phyloP scores from a whole-genome alignment of 2,329 filamentous ascomycete species.

The Colletotrichum lentis region DNA sequence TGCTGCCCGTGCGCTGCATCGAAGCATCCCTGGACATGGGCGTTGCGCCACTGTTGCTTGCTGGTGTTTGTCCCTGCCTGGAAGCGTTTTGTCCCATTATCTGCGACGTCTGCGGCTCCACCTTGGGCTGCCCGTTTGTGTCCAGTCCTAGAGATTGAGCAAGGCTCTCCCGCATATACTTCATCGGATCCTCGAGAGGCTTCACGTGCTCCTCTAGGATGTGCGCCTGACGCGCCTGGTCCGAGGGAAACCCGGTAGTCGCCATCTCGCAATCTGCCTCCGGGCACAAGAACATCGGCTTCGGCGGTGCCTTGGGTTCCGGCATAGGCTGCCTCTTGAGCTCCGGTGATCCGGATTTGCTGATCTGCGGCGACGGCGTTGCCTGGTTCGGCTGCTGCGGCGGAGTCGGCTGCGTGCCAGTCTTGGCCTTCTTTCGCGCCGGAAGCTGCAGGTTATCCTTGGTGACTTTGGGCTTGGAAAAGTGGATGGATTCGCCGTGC shows the following conservation, averaged over 20 bases:
- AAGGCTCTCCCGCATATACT: slow-evolving; percentile 61
- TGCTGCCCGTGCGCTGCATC: slow-evolving; percentile 61
- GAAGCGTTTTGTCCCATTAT: slow-evolving; percentile 55
- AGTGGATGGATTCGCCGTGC: slow-evolving; percentile 66
- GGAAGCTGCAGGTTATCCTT: slow-evolving; percentile 64
- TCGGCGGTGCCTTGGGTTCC: slow-evolving; percentile 44
- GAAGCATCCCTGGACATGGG: slow-evolving; percentile 61
- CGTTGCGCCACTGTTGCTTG: slow-evolving; percentile 52
- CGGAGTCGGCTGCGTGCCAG: slow-evolving; percentile 49
- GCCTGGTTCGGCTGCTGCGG: slow-evolving; percentile 52
- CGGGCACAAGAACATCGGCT: slow-evolving; percentile 59
- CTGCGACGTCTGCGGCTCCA: slow-evolving; percentile 46
- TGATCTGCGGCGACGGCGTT: slow-evolving; percentile 58
- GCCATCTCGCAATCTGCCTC: slow-evolving; percentile 64
- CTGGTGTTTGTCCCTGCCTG: slow-evolving; percentile 59
- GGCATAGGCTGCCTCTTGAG: slow-evolving; percentile 48
- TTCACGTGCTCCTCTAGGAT: slow-evolving; percentile 67
- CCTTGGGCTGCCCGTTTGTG: slow-evolving; percentile 55
- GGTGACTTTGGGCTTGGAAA: slow-evolving; percentile 60
- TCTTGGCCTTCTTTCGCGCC: slow-evolving; percentile 64
- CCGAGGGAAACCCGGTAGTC: slow-evolving; percentile 58
- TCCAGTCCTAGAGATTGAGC: slow-evolving; percentile 61
- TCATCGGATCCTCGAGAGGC: slow-evolving; percentile 63
- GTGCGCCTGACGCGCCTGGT: slow-evolving; percentile 63
- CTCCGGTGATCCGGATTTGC: slow-evolving; percentile 59